Evolutionary conservation across 2,329 filamentous ascomycete species (phyloP).

Genomic region (Exophiala spinifera): DNA sequence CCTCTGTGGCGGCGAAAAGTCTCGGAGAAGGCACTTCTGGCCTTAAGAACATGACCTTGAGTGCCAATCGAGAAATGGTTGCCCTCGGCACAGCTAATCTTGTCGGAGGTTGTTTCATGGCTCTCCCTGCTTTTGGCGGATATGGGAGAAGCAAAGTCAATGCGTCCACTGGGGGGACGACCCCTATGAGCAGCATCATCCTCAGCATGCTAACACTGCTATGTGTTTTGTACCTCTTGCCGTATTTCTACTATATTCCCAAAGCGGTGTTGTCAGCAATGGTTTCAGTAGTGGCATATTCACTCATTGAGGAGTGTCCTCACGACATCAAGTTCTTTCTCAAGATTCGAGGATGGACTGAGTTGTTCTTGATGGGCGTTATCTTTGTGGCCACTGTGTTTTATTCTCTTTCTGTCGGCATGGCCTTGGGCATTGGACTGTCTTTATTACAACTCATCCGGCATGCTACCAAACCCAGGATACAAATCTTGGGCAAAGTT

Average conservation of each 20-base stretch:
- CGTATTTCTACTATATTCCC: constrained; percentile 94
- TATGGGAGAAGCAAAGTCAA: constrained; percentile 97
- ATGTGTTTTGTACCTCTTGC: constrained; percentile 76
- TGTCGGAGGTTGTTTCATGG: constrained; percentile 87
- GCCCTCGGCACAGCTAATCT: constrained; percentile 88
- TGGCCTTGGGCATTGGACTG: constrained; percentile 88
- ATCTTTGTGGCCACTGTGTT: constrained; percentile 93
- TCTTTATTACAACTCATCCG: constrained; percentile 86
- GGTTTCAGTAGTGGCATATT: constrained; percentile 93
- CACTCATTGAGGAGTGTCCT: constrained; percentile 90
- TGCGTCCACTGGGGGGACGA: constrained; percentile 83
- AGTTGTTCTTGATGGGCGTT: constrained; percentile 79
- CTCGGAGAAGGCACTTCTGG: constrained; percentile 64
- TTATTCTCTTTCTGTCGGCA: constrained; percentile 89
- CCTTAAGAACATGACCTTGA: constrained; percentile 76
- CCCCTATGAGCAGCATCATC: constrained; percentile 88
- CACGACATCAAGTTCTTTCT: constrained; percentile 90
- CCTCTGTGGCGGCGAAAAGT: constrained; percentile 91
- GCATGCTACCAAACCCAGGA: constrained; percentile 86
- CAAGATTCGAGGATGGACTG: constrained; percentile 78
- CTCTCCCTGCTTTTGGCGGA: constrained; percentile 88
- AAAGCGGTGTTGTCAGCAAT: constrained; percentile 92
- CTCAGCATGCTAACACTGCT: constrained; percentile 78
- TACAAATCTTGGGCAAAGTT: constrained; percentile 90
- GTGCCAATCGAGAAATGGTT: constrained; percentile 88